Base-by-base conservation (phyloP, 2,329 filamentous ascomycete species). In the Fusarium neocosmosporiellum region DNA sequence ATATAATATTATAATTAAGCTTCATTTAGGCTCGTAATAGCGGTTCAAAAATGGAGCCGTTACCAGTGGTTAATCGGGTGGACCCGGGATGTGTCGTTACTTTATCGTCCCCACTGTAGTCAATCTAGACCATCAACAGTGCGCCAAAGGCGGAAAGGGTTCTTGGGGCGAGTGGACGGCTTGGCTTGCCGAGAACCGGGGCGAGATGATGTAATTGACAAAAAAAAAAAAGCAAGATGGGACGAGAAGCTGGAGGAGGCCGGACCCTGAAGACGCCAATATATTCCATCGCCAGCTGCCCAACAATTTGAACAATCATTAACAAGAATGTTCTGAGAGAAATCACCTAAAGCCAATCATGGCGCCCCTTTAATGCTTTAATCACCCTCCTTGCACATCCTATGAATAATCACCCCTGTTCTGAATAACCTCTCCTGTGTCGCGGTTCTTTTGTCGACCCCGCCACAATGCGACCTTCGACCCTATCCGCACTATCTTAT, bases 371-470 rank as follows among this genome's bases (percentile, higher is more conserved):
- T 24, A 33, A 11, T 18, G 16, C 16, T 18, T 36, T 3, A n/a
- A 61, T 39, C 27, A 18, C 29, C 18, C 27, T 33, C 22, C 22
- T 22, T 16, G 24, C 6, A n/a, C 7, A 20, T 27, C 43, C 34
- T 27, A 18, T 11, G 33, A 60, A 60, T 6, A 16, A 34, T 9
- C 50, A 33, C 22, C 67, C 70, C 67, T 67, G 70, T 14, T 59
- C 41, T 36, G 27, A 43, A 27, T 43, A 10, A 27, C 66, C 57
- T 43, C 31, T 20, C 43, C 20, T 18, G 18, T 71, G 61, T 27
- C 63, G 67, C 61, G 60, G 67, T 73, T 74, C 67, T 72, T 74
- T 74, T 74, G 71, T 74, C 71, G 41, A 74, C 71, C 71, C 71
- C 71, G 68, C 71, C 62, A 72, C 66, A 69, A 72, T 64, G 33